Conservation (phyloP, 2,329 filamentous ascomycete genomes). For the Pseudogymnoascus pannorum region DNA sequence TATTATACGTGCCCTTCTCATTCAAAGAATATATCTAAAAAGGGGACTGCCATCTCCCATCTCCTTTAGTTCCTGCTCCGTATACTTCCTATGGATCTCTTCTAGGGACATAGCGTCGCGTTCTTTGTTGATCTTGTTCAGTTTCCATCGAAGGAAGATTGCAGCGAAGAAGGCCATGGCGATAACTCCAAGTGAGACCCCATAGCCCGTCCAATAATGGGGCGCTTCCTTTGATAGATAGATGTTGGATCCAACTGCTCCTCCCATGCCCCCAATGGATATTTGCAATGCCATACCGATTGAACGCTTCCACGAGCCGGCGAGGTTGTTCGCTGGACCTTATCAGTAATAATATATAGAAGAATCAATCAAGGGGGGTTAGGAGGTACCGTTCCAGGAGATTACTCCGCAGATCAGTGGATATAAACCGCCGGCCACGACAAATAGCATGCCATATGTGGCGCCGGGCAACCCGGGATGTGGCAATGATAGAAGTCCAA, state of each 20-base stretch:
- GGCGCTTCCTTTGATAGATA: constrained; percentile 32
- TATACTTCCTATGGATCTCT: constrained; percentile 29
- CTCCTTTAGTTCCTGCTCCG: constrained; percentile 23
- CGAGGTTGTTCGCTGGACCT: constrained; percentile 25
- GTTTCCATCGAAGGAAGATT: constrained; percentile 12
- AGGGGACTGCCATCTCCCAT: constrained; percentile 30
- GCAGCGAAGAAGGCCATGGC: constrained; percentile 8
- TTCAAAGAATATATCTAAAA: constrained; percentile 29
- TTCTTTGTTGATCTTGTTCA: constrained; percentile 25
- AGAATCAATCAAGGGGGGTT: neutral
- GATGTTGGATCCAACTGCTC: constrained; percentile 34
- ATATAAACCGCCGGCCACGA: constrained; percentile 80
- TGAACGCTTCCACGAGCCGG: constrained; percentile 24
- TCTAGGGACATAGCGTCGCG: constrained; percentile 54
- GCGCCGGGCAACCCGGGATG: constrained; percentile 48
- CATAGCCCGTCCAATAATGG: constrained; percentile 32
- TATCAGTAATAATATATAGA: neutral
- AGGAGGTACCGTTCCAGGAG: constrained; percentile 48
- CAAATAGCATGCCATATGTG: constrained; percentile 73
- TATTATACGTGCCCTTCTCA: neutral
- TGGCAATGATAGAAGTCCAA: constrained; percentile 12
- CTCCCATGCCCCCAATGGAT: constrained; percentile 28
- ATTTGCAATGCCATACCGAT: constrained; percentile 26
- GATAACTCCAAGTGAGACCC: constrained; percentile 28
- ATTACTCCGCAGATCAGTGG: constrained; percentile 78